A percentile compares a stretch with the other conserved stretches of the same genome.
Evolutionary conservation across 306 rosid genomes (phyloP).

Genomic region (Cicer bijugum): DNA sequence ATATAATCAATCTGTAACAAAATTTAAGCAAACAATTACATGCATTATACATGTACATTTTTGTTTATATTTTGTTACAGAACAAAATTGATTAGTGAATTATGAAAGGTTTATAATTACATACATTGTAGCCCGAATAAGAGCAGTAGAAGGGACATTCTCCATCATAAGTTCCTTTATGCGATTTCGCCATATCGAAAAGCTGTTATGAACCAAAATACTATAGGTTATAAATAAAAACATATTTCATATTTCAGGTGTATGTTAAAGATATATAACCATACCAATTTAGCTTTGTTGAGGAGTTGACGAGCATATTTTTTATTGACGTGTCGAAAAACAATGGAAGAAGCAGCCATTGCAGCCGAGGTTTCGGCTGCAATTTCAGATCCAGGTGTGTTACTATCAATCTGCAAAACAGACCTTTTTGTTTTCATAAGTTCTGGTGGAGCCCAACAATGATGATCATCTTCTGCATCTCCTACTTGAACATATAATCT

Average conservation of each 20-base stretch:
- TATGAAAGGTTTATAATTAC: conserved; percentile 41
- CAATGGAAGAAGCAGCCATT: conserved; percentile 81
- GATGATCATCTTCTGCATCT: conserved; percentile 72
- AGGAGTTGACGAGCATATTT: conserved; percentile 76
- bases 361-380: conserved; percentile 96
- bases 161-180: conserved; percentile 90
- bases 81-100: too few species aligned
- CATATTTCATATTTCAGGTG: background rate
- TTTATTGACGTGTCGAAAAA: conserved; percentile 51
- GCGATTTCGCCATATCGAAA: conserved; percentile 61
- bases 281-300: conserved; percentile 87
- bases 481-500: conserved; percentile 84
- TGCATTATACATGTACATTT: too few species aligned
- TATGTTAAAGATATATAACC: background rate
- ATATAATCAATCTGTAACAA: background rate
- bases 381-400: conserved; percentile 69
- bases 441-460: conserved; percentile 87
- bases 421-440: conserved; percentile 74
- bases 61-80: too few species aligned
- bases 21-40: too few species aligned
- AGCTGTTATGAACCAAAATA: conserved; percentile 49
- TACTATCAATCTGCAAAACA: conserved; percentile 58
- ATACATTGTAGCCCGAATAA: conserved; percentile 79
- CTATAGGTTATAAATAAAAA: background rate
- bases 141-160: conserved; percentile 99